Evolutionary conservation across 2,329 filamentous ascomycete genomes (phyloP).

Genomic region (Fusarium proliferatum): DNA sequence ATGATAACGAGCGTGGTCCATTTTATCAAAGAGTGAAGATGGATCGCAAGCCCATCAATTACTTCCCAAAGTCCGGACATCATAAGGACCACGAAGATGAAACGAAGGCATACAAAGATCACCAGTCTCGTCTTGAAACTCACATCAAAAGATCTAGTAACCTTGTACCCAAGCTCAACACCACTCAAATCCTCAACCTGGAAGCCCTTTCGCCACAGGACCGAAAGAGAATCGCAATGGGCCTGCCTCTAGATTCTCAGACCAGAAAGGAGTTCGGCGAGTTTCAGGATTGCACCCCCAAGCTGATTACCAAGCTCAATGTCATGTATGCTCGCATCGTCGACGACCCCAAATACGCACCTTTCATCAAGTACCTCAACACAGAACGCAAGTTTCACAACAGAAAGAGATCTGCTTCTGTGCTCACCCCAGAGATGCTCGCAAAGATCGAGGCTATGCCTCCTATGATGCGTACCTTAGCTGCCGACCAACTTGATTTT

Average conservation of each 20-base stretch:
- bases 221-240: not conserved
- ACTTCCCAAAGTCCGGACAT: not conserved
- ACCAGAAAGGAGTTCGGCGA: conserved; percentile 4
- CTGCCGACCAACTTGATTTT: not conserved
- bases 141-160: not conserved
- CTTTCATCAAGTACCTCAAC: not conserved
- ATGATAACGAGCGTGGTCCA: not conserved
- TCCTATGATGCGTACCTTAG: not conserved
- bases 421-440: not conserved
- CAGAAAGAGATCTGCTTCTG: not conserved
- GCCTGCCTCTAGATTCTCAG: not conserved
- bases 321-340: not conserved
- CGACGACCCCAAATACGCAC: not conserved
- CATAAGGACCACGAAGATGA: not conserved
- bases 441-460: not conserved
- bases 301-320: conserved; percentile 17
- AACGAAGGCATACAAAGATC: not conserved
- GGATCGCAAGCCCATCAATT: not conserved
- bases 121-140: not conserved
- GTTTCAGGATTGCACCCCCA: not conserved
- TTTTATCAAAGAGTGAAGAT: not conserved
- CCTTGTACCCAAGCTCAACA: not conserved
- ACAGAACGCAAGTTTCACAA: not conserved
- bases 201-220: not conserved
- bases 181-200: conserved; percentile 9